Conservation (phyloP, 2,329 filamentous ascomycete species). For the Paracoccidioides lutzii region DNA sequence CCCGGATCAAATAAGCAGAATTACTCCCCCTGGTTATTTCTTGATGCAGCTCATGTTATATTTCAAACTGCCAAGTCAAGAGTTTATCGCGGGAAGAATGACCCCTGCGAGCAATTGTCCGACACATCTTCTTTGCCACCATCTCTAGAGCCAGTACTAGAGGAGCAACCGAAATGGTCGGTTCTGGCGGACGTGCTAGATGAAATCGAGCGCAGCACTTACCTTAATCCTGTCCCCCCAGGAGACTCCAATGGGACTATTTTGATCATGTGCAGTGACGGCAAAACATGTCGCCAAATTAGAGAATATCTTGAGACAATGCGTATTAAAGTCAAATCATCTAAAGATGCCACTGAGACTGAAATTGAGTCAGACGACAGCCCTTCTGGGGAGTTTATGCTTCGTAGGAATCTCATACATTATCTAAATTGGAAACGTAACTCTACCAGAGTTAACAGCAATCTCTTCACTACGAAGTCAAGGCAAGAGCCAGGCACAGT, state of each 20-base stretch:
- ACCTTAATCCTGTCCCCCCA: conserved; percentile 61
- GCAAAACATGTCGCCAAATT: conserved; percentile 72
- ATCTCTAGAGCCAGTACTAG: conserved; percentile 65
- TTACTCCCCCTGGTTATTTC: conserved; percentile 89
- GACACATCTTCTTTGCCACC: conserved; percentile 41
- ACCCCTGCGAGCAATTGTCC: conserved; percentile 35
- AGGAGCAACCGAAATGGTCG: conserved; percentile 90
- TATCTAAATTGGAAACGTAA: conserved; percentile 87
- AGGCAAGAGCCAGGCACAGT: conserved; percentile 14
- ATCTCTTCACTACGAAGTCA: conserved; percentile 22
- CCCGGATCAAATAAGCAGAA: conserved; percentile 77
- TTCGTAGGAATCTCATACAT: conserved; percentile 72
- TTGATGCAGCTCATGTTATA: conserved; percentile 87
- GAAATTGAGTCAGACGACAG: conserved; percentile 33
- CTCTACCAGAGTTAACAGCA: conserved; percentile 65
- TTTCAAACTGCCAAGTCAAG: conserved; percentile 80
- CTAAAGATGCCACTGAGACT: background rate
- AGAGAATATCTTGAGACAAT: conserved; percentile 86
- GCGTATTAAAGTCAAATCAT: conserved; percentile 49
- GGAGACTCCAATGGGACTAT: conserved; percentile 87
- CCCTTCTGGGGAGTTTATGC: conserved; percentile 72
- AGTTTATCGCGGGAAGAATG: conserved; percentile 67
- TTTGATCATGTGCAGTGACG: conserved; percentile 88
- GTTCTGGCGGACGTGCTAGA: conserved; percentile 79
- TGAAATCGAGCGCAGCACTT: conserved; percentile 83